Base-by-base conservation (phyloP, 2,329 filamentous ascomycete species). In the Drechslerella dactyloides region DNA sequence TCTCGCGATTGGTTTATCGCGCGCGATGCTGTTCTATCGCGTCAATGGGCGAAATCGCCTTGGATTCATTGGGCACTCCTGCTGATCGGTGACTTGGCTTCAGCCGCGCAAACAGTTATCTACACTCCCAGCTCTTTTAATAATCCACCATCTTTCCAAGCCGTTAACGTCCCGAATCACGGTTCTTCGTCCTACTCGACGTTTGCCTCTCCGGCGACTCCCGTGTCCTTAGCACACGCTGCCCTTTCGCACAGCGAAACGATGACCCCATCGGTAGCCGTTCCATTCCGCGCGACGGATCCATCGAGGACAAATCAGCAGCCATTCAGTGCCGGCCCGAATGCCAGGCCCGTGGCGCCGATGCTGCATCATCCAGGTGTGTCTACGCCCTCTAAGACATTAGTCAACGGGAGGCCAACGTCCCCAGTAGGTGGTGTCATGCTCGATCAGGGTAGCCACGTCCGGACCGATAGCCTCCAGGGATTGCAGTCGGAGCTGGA, bases 311-410 rank as follows among this genome's bases (percentile, higher is more conserved):
- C 59, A 24, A 70, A 70, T 56, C 66, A 70, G 55, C 66, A 70
- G 42, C 66, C 66, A 8, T 70, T 70, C 46, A 70, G 54, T 24
- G 24, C 21, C 19, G 54, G 53, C 40, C 66, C 66, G 27, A 55
- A 64, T 59, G 64, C 35, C 30, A 64, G 66, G 48, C 59, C 59
- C 19, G 59, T 70, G 37, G 59, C 59, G 11, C 59, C 66, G 24
- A 70, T 70, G 35, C 46, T 70, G 46, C 66, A 63, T 70, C 65
- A 70, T 60, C 59, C 66, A 70, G 66, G 66, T 70, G 61, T 54
- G 66, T 70, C 66, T 55, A 56, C 66, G 59, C 59, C 66, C 66
- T 50, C 48, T 35, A 70, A 70, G 60, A 37, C 59, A 54, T 53
- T 70, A 56, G 48, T 70, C 48, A 70, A 64, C 54, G 66, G 66